These are phyloP conservation scores for Pseudonitzschia pungens DNA, from an alignment of 108 stramenopile species.

Conservation along the genomic window DNA sequence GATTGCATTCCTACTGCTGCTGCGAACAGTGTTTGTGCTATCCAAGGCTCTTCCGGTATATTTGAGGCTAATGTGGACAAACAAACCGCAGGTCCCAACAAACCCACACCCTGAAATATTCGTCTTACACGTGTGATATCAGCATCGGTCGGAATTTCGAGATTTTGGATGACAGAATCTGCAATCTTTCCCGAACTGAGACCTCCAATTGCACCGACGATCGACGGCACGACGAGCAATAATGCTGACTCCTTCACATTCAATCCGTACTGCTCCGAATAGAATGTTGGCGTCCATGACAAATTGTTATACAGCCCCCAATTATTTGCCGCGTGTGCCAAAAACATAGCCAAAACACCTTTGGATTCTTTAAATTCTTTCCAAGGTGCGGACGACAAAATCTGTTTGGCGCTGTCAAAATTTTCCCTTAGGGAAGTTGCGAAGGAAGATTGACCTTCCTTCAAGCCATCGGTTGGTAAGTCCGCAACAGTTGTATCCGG, in stretches of 20 bases:
- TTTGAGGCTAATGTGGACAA: slow-evolving; percentile 42
- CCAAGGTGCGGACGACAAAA: slow-evolving; percentile 71
- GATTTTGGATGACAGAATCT: slow-evolving; percentile 50
- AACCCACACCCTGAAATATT: slow-evolving; percentile 73
- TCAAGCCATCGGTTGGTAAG: slow-evolving; percentile 12
- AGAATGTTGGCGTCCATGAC: slow-evolving; percentile 89
- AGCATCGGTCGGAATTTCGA: slow-evolving; percentile 22
- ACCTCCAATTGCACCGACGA: slow-evolving; percentile 74
- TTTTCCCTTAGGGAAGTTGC: slow-evolving; percentile 28
- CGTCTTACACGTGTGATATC: slow-evolving; percentile 65
- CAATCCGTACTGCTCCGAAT: slow-evolving; percentile 78
- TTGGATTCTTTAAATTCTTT: slow-evolving; percentile 53
- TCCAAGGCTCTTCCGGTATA: slow-evolving; percentile 54
- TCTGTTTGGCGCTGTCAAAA: slow-evolving; percentile 35
- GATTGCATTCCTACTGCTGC: slow-evolving; percentile 66
- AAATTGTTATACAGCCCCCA: slow-evolving; percentile 86
- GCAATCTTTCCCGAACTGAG: slow-evolving; percentile 68
- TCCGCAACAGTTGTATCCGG: slow-evolving; percentile 24
- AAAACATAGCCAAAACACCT: slow-evolving; percentile 76
- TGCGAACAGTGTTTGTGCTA: slow-evolving; percentile 59
- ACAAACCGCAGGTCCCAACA: slow-evolving; percentile 67
- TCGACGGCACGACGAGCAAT: slow-evolving; percentile 66
- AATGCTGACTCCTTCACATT: slow-evolving; percentile 74
- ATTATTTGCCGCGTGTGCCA: slow-evolving; percentile 89
- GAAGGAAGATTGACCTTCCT: slow-evolving; percentile 14